phyloP scores from a whole-genome alignment of 495 filamentous ascomycete species.

The Hypoxylon lenormandii region DNA sequence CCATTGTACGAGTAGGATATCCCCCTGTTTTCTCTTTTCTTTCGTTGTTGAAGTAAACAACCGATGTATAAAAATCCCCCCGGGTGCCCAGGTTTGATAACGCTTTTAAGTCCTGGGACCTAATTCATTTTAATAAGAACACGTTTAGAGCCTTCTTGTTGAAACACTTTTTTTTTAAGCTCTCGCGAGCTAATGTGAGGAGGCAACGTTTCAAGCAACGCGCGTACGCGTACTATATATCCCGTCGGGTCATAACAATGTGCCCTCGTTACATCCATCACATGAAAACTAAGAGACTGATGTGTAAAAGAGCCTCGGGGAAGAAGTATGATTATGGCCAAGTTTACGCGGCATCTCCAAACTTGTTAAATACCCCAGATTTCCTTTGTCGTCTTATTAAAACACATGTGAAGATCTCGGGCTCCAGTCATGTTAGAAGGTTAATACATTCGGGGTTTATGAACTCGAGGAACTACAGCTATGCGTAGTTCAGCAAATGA shows the following conservation, averaged over 20 bases:
- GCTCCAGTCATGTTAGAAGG: no score
- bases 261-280: constrained; percentile 38
- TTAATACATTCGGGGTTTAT: no score
- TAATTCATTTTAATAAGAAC: constrained; percentile 44
- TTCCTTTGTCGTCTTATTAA: neutral
- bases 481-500: no score
- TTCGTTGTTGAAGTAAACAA: constrained; percentile 13
- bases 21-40: constrained; percentile 29
- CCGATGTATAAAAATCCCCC: constrained; percentile 40
- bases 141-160: constrained; percentile 28
- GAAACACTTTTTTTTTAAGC: neutral
- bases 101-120: constrained; percentile 31
- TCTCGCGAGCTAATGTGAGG: neutral
- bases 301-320: constrained; percentile 1
- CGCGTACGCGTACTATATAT: constrained; percentile 2
- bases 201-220: constrained; percentile 33
- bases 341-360: neutral
- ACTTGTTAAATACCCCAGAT: neutral
- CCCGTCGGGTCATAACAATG: constrained; percentile 26
- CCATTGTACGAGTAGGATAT: constrained; percentile 54
- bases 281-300: constrained; percentile 25
- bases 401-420: no score
- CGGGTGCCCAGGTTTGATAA: constrained; percentile 20
- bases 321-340: neutral
- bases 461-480: no score